Percentiles rank a stretch among this genome's conserved stretches.
Evolutionary conservation across 1,284 basidiomycete genomes (phyloP).

Genomic region (Inonotus hispidus): DNA sequence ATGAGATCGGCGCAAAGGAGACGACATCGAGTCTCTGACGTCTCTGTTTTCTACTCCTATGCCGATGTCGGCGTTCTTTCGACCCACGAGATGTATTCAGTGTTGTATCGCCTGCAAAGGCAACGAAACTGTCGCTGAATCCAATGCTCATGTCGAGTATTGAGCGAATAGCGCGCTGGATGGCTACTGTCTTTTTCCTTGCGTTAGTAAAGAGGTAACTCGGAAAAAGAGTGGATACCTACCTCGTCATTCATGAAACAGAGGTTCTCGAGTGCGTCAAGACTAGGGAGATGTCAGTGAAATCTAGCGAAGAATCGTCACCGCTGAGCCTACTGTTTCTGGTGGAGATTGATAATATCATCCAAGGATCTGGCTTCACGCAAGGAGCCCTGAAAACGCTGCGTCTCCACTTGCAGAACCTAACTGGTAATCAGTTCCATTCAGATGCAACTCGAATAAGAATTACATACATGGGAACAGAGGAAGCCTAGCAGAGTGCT

Average conservation of each 20-base stretch:
- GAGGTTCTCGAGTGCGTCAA: conserved; percentile 54
- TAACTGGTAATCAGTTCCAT: conserved; percentile 26
- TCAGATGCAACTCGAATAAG: not conserved
- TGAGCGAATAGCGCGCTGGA: conserved; percentile 59
- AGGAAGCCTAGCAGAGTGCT: conserved; percentile 73
- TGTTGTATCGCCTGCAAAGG: conserved; percentile 52
- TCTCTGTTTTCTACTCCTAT: conserved; percentile 53
- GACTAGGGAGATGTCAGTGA: conserved; percentile 34
- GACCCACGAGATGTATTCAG: conserved; percentile 30
- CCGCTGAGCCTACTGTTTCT: conserved; percentile 55
- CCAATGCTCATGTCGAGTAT: conserved; percentile 70
- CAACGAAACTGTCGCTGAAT: conserved; percentile 58
- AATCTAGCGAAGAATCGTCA: conserved; percentile 11
- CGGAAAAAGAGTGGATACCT: conserved; percentile 22
- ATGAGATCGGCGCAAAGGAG: conserved; percentile 23
- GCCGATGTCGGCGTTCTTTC: conserved; percentile 28
- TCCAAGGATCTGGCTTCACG: conserved; percentile 60
- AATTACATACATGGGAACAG: conserved; percentile 55
- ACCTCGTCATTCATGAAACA: conserved; percentile 68
- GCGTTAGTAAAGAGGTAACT: not conserved
- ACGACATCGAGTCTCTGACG: conserved; percentile 52
- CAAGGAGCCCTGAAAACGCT: conserved; percentile 52
- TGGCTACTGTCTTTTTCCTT: conserved; percentile 48
- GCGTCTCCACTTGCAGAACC: conserved; percentile 63
- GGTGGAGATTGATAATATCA: conserved; percentile 69